Conservation (phyloP, 306 rosid species). For the Styphnolobium japonicum region DNA sequence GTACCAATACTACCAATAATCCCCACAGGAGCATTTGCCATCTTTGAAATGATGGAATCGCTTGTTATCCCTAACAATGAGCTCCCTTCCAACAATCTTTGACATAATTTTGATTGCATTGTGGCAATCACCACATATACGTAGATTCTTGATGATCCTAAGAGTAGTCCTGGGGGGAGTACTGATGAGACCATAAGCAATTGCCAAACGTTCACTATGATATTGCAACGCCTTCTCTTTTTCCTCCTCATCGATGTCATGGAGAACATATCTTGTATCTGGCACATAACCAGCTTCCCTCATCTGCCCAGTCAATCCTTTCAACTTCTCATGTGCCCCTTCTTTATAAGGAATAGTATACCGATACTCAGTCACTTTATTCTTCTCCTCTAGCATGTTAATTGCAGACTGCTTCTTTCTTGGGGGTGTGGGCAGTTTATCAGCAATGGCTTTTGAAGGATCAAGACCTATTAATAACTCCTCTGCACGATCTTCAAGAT, state of each 20-base stretch:
- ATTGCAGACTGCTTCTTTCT: constrained; percentile 54
- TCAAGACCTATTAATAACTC: constrained; percentile 50
- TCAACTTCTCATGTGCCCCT: constrained; percentile 46
- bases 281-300: constrained; percentile 95
- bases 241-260: constrained; percentile 88
- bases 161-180: constrained; percentile 95
- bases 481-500: constrained; percentile 65
- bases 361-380: constrained; percentile 53
- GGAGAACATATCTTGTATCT: constrained; percentile 88
- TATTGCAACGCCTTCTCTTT: constrained; percentile 90
- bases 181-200: constrained; percentile 93
- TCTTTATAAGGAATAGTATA: constrained; percentile 46
- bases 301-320: constrained; percentile 79
- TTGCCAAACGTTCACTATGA: constrained; percentile 89
- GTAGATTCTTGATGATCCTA: constrained; percentile 91
- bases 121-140: constrained; percentile 93
- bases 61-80: constrained; percentile 92
- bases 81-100: constrained; percentile 86
- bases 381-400: constrained; percentile 83
- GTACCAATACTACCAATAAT: constrained; percentile 64
- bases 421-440: constrained; percentile 45
- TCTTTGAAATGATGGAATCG: constrained; percentile 92
- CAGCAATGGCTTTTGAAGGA: constrained; percentile 40
- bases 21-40: constrained; percentile 90
- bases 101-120: constrained; percentile 93